Conservation (phyloP, 352 stramenopile genomes). For the Pythium volutum region DNA sequence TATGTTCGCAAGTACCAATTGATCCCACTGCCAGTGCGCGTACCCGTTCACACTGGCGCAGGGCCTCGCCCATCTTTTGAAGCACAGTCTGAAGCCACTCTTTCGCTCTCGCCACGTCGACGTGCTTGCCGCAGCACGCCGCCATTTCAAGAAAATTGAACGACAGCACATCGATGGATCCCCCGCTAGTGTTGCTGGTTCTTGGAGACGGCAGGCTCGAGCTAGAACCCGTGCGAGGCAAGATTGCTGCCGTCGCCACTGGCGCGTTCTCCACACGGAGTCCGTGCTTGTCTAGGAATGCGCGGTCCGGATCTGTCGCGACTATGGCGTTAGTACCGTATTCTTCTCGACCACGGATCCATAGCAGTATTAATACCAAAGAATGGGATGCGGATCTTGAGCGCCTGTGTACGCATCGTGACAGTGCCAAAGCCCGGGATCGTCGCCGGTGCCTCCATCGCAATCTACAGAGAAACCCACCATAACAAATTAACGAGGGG, state of each 20-base stretch:
- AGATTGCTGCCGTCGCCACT: neutral
- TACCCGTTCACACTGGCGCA: slow-evolving; percentile 50
- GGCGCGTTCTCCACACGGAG: slow-evolving; percentile 31
- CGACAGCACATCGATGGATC: slow-evolving; percentile 21
- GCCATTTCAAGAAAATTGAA: slow-evolving; percentile 77
- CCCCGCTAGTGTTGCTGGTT: neutral
- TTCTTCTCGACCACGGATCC: neutral
- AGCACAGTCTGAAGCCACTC: slow-evolving; percentile 55
- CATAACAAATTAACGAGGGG: neutral
- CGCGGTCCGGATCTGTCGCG: slow-evolving; percentile 46
- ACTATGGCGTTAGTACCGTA: neutral
- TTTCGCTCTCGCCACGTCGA: slow-evolving; percentile 50
- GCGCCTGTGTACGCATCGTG: slow-evolving; percentile 39
- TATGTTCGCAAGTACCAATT: neutral
- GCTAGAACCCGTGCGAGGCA: neutral
- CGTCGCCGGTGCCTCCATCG: slow-evolving; percentile 61
- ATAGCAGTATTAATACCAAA: slow-evolving; percentile 44
- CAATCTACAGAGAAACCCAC: slow-evolving; percentile 43
- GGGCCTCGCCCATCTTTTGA: slow-evolving; percentile 53
- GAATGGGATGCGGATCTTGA: slow-evolving; percentile 55
- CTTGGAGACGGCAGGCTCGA: neutral
- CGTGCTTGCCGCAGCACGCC: slow-evolving; percentile 43
- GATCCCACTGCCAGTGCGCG: slow-evolving; percentile 9
- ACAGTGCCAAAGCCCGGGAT: slow-evolving; percentile 72
- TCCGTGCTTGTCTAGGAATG: slow-evolving; percentile 52